Base-by-base conservation (phyloP, 768 basidiomycete species). In the Trametes cubensis region DNA sequence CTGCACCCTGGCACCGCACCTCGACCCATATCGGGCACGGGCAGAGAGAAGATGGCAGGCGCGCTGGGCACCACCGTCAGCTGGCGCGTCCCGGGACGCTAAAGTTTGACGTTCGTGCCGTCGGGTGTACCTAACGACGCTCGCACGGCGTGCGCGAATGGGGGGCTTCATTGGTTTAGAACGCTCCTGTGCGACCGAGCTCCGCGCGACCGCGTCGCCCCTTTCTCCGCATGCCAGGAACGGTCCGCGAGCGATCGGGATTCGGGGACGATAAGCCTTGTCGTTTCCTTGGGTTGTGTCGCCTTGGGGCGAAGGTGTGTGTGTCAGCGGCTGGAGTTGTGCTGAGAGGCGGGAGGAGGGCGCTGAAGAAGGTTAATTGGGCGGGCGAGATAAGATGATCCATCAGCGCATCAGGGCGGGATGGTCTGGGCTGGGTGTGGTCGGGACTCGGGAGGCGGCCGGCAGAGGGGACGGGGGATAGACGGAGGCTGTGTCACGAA, bases 81-180 rank as follows among this genome's bases (percentile, higher is more conserved):
- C 41, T 59, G 58, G 47, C 40, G 6, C 25, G 48, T 40, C 17
- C 48, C 57, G 57, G 34, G 58, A 59, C 58, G 58, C 58, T 59
- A 59, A 59, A 34, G 58, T 51, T 52, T 59, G 58, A 59, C 58
- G 42, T 59, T 59, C 25, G 58, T 58, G 57, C 57, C 57, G 57
- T 50, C 57, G 57, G 57, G 57, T 51, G 58, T 59, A 44, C 58
- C 58, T 59, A 28, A 46, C 54, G 44, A 55, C 44, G 48, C 48
- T 50, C 57, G 39, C 26, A 44, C 23, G 28, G 8, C 25, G 13
- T 28, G 17, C 26, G 25, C 13, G 25, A 13, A 26, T 23, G 14
- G 48, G 28, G 25, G 21, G 48, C 21, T 49, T 49, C 25, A 49
- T 49, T 49, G 21, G 48, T 49, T 49, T 28, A 26, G 48, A 28